Percentiles rank a stretch among this genome's conserved stretches.
Evolutionary conservation across 495 filamentous ascomycete species (phyloP).

Genomic region (Trichoderma reesei): DNA sequence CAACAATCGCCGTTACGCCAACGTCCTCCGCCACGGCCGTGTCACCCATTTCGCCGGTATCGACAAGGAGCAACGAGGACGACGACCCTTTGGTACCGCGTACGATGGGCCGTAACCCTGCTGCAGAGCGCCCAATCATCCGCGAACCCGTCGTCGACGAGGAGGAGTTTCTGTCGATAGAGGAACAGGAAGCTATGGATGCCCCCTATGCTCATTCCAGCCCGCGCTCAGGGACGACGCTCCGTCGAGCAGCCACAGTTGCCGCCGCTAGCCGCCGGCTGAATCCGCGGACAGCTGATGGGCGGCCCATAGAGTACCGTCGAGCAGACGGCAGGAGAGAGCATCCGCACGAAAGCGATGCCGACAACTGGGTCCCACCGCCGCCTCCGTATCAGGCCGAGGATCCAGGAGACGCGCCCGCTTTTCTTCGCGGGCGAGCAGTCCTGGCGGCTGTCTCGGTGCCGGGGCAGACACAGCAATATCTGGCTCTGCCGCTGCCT

Average conservation of each 20-base stretch:
- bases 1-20: slow-evolving; percentile 19
- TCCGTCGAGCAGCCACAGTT: slow-evolving; percentile 70
- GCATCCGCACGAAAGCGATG: slow-evolving; percentile 79
- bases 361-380: slow-evolving; percentile 87
- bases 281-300: slow-evolving; percentile 36
- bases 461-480: slow-evolving; percentile 20
- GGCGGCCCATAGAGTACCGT: slow-evolving; percentile 36
- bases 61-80: slow-evolving; percentile 18
- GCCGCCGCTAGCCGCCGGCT: slow-evolving; percentile 59
- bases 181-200: slow-evolving; percentile 51
- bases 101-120: slow-evolving; percentile 21
- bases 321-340: slow-evolving; percentile 56
- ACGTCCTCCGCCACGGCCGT: slow-evolving; percentile 12
- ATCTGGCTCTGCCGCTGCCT: slow-evolving; percentile 13
- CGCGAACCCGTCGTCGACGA: slow-evolving; percentile 15
- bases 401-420: slow-evolving; percentile 45
- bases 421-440: slow-evolving; percentile 33
- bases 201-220: slow-evolving; percentile 69
- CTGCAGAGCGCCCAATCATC: slow-evolving; percentile 6
- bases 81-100: slow-evolving; percentile 35
- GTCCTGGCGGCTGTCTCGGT: slow-evolving; percentile 25
- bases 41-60: not conserved
- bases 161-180: slow-evolving; percentile 27
- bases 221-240: slow-evolving; percentile 64
- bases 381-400: slow-evolving; percentile 79